Evolutionary conservation across 2,329 filamentous ascomycete species (phyloP).

Genomic region (Aspergillus bombycis): DNA sequence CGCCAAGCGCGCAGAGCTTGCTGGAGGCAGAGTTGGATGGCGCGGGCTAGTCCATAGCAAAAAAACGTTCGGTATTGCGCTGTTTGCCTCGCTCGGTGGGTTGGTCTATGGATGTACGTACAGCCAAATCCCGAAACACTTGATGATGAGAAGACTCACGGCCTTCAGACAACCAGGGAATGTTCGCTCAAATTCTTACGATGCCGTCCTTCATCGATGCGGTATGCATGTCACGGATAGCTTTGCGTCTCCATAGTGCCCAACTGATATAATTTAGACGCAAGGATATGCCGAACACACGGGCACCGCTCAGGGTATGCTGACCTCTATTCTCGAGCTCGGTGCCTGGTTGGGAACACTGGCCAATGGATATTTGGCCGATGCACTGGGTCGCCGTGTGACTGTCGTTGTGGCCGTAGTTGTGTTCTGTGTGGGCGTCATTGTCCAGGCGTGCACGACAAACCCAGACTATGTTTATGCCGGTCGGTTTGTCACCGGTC

Average conservation of each 20-base stretch:
- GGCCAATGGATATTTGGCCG: conserved; percentile 41
- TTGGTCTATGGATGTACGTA: conserved; percentile 61
- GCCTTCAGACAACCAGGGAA: conserved; percentile 66
- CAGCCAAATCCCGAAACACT: background rate
- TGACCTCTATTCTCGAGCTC: conserved; percentile 46
- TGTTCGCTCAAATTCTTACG: conserved; percentile 70
- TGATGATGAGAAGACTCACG: background rate
- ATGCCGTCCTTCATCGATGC: conserved; percentile 52
- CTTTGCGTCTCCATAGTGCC: background rate
- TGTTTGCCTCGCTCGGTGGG: conserved; percentile 57
- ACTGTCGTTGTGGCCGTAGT: conserved; percentile 38
- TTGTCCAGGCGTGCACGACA: conserved; percentile 40
- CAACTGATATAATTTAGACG: conserved; percentile 21
- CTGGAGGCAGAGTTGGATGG: conserved; percentile 42
- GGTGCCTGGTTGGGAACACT: conserved; percentile 45
- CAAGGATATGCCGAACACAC: conserved; percentile 30
- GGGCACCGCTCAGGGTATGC: conserved; percentile 34
- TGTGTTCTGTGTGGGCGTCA: conserved; percentile 42
- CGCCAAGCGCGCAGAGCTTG: conserved; percentile 37
- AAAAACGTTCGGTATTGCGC: conserved; percentile 58
- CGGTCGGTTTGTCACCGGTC: conserved; percentile 47
- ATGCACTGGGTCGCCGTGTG: conserved; percentile 38
- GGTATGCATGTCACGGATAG: conserved; percentile 47
- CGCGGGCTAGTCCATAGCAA: conserved; percentile 56
- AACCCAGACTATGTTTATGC: conserved; percentile 38